Conservation (phyloP, 2,329 filamentous ascomycete species). For the Colletotrichum sp. region DNA sequence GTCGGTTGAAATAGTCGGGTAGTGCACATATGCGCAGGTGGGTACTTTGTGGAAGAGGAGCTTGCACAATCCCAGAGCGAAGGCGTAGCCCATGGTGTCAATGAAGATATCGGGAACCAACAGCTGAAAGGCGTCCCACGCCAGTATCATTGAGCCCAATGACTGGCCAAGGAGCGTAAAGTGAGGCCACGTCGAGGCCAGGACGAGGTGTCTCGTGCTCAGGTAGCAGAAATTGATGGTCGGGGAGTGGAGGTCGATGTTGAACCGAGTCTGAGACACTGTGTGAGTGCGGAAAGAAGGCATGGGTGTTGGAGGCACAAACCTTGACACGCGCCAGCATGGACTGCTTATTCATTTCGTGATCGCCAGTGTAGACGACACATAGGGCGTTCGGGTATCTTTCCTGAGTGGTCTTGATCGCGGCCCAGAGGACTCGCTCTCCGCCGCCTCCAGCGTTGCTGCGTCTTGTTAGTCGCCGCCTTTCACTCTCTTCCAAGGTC, state of each 20-base stretch:
- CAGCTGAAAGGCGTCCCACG: slow-evolving; percentile 91
- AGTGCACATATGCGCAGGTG: slow-evolving; percentile 94
- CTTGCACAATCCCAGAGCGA: slow-evolving; percentile 82
- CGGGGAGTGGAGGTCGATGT: slow-evolving; percentile 85
- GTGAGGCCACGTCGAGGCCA: slow-evolving; percentile 85
- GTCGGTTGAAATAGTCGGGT: slow-evolving; percentile 97
- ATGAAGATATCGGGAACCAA: slow-evolving; percentile 93
- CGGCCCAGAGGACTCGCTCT: slow-evolving; percentile 95
- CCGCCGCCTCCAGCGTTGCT: slow-evolving; percentile 96
- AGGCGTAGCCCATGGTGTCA: slow-evolving; percentile 98
- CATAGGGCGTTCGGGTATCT: slow-evolving; percentile 89
- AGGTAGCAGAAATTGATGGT: slow-evolving; percentile 90
- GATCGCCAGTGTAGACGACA: slow-evolving; percentile 94
- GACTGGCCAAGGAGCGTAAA: slow-evolving; percentile 97
- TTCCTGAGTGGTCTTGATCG: slow-evolving; percentile 87
- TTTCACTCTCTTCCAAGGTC: background rate
- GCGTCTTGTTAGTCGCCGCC: slow-evolving; percentile 12
- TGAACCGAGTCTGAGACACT: slow-evolving; percentile 77
- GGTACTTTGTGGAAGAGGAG: slow-evolving; percentile 81
- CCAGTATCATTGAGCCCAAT: slow-evolving; percentile 83
- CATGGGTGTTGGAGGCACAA: slow-evolving; percentile 26
- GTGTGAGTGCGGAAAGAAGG: background rate
- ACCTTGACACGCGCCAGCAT: slow-evolving; percentile 82
- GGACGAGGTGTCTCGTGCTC: slow-evolving; percentile 83
- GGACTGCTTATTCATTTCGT: slow-evolving; percentile 80